Percentiles rank a stretch among this genome's conserved stretches.
phyloP scores from a whole-genome alignment of 2,329 filamentous ascomycete species.

The Cordyceps cateniannulata region DNA sequence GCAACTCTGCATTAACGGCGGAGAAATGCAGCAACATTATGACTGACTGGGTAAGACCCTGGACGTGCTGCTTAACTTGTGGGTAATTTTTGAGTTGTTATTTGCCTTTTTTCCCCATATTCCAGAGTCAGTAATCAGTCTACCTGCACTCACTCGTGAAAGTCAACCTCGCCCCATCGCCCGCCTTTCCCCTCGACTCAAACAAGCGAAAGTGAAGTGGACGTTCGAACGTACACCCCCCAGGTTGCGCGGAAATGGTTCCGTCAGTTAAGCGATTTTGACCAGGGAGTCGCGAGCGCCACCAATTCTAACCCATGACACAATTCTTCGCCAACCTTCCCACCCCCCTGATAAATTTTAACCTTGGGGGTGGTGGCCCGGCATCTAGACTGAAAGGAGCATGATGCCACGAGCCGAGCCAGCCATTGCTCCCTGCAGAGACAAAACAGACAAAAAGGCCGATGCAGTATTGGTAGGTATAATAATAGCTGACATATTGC shows the following conservation, averaged over 20 bases:
- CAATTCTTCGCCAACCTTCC: background rate
- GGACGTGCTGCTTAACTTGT: background rate
- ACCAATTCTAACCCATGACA: background rate
- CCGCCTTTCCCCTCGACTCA: background rate
- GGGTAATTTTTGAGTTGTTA: background rate
- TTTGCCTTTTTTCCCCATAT: background rate
- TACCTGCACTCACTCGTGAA: background rate
- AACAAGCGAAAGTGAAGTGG: background rate
- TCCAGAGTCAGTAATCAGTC: background rate
- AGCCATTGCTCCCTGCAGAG: background rate
- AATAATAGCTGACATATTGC: background rate
- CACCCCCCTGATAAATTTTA: background rate
- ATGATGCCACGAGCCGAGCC: background rate
- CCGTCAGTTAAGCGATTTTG: slow-evolving; percentile 6
- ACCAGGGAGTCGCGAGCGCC: background rate
- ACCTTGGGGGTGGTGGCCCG: background rate
- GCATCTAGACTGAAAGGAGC: background rate
- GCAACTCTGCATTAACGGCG: background rate
- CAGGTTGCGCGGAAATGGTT: background rate
- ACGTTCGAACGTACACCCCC: background rate
- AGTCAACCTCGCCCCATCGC: background rate
- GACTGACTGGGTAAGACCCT: background rate
- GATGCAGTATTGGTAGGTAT: background rate
- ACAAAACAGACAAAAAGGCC: background rate
- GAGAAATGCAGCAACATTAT: too few species aligned